Evolutionary conservation across 345 rosid genomes (phyloP).

Genomic region (Durio zibethinus): DNA sequence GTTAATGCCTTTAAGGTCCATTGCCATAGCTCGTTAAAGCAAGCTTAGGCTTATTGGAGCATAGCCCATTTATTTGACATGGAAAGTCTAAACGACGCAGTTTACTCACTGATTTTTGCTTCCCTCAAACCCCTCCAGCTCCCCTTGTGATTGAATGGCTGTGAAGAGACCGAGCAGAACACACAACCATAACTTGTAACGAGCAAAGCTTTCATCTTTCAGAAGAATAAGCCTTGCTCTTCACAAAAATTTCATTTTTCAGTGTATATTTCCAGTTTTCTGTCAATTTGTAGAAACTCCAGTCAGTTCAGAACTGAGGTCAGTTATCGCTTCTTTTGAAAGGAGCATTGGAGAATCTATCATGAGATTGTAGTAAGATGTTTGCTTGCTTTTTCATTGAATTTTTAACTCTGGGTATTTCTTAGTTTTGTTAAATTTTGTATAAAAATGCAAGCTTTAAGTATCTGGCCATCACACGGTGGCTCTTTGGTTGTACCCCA

Average conservation of each 20-base stretch:
- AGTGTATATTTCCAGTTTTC: conserved; percentile 12
- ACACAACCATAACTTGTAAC: neutral
- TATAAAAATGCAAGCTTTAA: conserved; percentile 66
- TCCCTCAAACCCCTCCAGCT: neutral
- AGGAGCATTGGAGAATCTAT: conserved; percentile 3
- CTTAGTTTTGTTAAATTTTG: conserved; percentile 10
- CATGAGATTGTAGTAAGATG: conserved; percentile 15
- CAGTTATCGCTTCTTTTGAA: neutral
- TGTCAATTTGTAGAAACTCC: neutral
- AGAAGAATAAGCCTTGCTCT: neutral
- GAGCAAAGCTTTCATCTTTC: neutral
- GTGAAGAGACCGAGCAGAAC: conserved; percentile 21
- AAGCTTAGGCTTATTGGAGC: too few relatives aligned
- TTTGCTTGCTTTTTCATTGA: conserved; percentile 17
- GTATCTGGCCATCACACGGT: conserved; percentile 40
- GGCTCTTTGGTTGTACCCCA: conserved; percentile 49
- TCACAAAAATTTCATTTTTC: neutral
- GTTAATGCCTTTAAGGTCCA: too few relatives aligned
- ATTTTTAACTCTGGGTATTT: conserved; percentile 27
- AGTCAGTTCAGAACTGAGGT: neutral
- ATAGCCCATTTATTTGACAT: too few relatives aligned
- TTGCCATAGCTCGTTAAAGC: too few relatives aligned
- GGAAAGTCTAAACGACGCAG: too few relatives aligned
- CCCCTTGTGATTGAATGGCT: conserved; percentile 30
- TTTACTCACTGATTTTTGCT: neutral